Evolutionary conservation across 2,329 filamentous ascomycete genomes (phyloP).

Genomic region (Diaporthe humulicola): DNA sequence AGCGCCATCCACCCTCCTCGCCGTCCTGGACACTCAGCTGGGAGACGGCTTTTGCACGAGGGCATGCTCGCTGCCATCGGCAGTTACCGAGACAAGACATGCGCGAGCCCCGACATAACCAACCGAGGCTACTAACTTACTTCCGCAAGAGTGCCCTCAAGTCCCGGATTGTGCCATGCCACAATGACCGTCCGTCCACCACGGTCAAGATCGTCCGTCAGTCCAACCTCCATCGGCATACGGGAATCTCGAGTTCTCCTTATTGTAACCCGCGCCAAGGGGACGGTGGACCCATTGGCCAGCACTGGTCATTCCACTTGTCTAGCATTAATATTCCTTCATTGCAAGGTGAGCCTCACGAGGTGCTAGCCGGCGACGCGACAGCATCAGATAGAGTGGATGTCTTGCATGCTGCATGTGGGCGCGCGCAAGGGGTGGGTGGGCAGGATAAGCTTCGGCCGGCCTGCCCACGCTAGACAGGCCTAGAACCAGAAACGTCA

Average conservation of each 20-base stretch:
- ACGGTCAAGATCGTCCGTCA: background rate
- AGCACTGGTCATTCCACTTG: background rate
- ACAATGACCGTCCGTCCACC: background rate
- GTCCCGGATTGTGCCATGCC: background rate
- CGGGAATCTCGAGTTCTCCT: background rate
- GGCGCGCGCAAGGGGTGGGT: conserved; percentile 20
- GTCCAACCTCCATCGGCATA: background rate
- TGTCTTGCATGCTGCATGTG: conserved; percentile 27
- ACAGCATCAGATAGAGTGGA: conserved; percentile 27
- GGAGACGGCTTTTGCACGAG: background rate
- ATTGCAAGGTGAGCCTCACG: conserved; percentile 24
- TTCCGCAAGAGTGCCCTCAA: background rate
- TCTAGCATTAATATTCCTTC: conserved; percentile 15
- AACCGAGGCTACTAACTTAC: background rate
- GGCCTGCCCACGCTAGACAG: conserved; percentile 18
- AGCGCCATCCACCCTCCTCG: background rate
- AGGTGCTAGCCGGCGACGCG: background rate
- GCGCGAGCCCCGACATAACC: background rate
- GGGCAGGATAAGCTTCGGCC: conserved; percentile 21
- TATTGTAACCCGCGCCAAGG: background rate
- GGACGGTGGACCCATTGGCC: conserved; percentile 7
- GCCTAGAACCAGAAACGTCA: background rate
- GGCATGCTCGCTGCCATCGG: background rate
- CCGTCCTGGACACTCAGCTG: background rate
- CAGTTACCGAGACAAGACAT: conserved; percentile 2